Base-by-base conservation (phyloP, 140 eudicot genomes). In the Senecio squalidus region DNA sequence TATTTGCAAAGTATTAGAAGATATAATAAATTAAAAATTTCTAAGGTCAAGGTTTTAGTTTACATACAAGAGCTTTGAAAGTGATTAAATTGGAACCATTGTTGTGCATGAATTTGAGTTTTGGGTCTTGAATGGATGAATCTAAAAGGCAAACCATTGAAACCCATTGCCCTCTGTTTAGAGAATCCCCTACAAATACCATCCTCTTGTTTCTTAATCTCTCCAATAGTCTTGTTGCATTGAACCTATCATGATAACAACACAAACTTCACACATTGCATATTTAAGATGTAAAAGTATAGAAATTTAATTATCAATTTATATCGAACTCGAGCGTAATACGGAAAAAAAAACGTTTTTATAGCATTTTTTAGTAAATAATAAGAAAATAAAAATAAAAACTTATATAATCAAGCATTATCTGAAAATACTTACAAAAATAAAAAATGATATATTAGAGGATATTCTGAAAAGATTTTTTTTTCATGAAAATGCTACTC, bases 121-220 rank as follows among this genome's bases (percentile, higher is more conserved):
- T 64, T 31, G 87, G 76, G 65, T 44, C 52, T 15, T 78, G 69
- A 54, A 91, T 73, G 3, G 79, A 55, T 54, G 92, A 44, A 51
- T 91, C 96, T 15, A 91, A 64, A 5, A 91, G 69, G 70, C 98
- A 91, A 29, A 91, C 85, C 94, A 91, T 82, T 15, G 98, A 91
- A 17, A 86, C 85, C 96, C 96, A 91, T 70, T 91, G 98, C 7
- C 84, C 84, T 69, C 95, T 86, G 68, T 86, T 91, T 36, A 91
- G 25, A 9, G 98, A 91, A 74, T 91, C 98, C n/a, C 98, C 98
- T 11, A 91, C 96, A 56, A 78, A 91, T 21, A 91, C 82, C 54
- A 86, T 66, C 52, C 94, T 74, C 59, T 83, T 91, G 64, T 82
- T 80, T 75, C 98, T 83, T 44, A 91, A 66, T 50, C 69, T 83